These are phyloP conservation scores for Tylopilus vinaceipallidus DNA, from an alignment of 768 basidiomycete species.

Conservation along the genomic window DNA sequence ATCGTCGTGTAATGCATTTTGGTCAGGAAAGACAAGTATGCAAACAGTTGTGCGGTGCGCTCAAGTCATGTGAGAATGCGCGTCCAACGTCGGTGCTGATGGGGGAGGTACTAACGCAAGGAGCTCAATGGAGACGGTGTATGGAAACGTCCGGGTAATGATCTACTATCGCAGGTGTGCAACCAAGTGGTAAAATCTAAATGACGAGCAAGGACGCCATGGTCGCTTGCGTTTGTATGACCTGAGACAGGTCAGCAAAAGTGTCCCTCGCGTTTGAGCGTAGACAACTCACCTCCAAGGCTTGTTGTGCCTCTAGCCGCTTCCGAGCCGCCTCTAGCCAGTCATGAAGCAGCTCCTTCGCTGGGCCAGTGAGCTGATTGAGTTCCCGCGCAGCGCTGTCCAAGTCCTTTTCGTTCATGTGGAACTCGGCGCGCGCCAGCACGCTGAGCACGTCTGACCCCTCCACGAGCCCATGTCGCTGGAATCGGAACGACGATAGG, in stretches of 20 bases:
- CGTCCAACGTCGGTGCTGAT: constrained; percentile 37
- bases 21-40: too few relatives aligned
- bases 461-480: constrained; percentile 63
- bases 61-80: constrained; percentile 86
- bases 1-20: too few relatives aligned
- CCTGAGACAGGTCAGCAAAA: constrained; percentile 40
- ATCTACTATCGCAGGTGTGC: constrained; percentile 25
- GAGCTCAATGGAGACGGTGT: too few relatives aligned
- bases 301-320: constrained; percentile 89
- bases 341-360: constrained; percentile 70
- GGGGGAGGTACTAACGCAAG: neutral
- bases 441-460: constrained; percentile 87
- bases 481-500: constrained; percentile 75
- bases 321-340: constrained; percentile 90
- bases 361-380: constrained; percentile 84
- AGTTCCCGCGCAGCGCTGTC: constrained; percentile 81
- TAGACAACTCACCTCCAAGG: constrained; percentile 62
- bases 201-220: constrained; percentile 76
- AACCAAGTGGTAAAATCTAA: constrained; percentile 35
- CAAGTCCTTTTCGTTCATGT: constrained; percentile 89
- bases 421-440: constrained; percentile 83
- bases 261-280: neutral
- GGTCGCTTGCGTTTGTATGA: constrained; percentile 82
- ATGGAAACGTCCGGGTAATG: constrained; percentile 11
- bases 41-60: constrained; percentile 81